These are phyloP conservation scores for Westerdykella ornata DNA, from an alignment of 2,329 filamentous ascomycete genomes.

Conservation along the genomic window DNA sequence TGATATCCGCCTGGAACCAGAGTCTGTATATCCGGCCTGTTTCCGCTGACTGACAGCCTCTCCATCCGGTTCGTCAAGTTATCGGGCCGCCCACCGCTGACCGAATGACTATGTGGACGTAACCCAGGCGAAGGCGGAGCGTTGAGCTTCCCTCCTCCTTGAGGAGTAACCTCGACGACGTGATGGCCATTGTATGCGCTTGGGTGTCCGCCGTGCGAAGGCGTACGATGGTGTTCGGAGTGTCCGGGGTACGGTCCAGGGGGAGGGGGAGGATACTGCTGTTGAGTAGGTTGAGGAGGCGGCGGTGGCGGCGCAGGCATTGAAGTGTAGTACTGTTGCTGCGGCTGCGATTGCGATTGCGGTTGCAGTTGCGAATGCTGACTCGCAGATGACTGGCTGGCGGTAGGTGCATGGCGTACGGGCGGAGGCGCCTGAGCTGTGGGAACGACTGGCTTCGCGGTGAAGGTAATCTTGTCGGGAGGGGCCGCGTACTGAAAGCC, in stretches of 20 bases:
- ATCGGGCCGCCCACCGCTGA: slow-evolving; percentile 23
- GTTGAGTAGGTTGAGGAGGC: slow-evolving; percentile 15
- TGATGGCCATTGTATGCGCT: slow-evolving; percentile 26
- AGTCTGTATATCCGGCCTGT: slow-evolving; percentile 37
- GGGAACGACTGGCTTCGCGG: slow-evolving; percentile 33
- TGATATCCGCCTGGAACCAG: slow-evolving; percentile 27
- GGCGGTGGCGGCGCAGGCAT: slow-evolving; percentile 15
- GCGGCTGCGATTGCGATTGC: slow-evolving; percentile 14
- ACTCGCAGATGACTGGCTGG: slow-evolving; percentile 2
- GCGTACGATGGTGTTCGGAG: slow-evolving; percentile 20
- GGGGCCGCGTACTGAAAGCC: slow-evolving; percentile 38
- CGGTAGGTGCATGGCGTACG: slow-evolving; percentile 24
- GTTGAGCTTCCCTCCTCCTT: slow-evolving; percentile 23
- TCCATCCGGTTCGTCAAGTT: slow-evolving; percentile 41
- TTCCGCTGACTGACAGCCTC: slow-evolving; percentile 44
- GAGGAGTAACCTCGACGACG: slow-evolving; percentile 41
- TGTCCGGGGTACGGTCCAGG: slow-evolving; percentile 23
- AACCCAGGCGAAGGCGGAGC: slow-evolving; percentile 28
- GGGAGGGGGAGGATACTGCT: slow-evolving; percentile 28
- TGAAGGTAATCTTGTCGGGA: slow-evolving; percentile 41
- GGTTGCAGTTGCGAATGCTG: slow-evolving; percentile 2
- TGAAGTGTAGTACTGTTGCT: slow-evolving; percentile 15
- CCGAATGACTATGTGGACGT: slow-evolving; percentile 30
- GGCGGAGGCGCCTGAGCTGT: slow-evolving; percentile 14
- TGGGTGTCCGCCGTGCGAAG: slow-evolving; percentile 16